Base-by-base conservation (phyloP, 495 filamentous ascomycete species). In the Sordaria brevicollis region DNA sequence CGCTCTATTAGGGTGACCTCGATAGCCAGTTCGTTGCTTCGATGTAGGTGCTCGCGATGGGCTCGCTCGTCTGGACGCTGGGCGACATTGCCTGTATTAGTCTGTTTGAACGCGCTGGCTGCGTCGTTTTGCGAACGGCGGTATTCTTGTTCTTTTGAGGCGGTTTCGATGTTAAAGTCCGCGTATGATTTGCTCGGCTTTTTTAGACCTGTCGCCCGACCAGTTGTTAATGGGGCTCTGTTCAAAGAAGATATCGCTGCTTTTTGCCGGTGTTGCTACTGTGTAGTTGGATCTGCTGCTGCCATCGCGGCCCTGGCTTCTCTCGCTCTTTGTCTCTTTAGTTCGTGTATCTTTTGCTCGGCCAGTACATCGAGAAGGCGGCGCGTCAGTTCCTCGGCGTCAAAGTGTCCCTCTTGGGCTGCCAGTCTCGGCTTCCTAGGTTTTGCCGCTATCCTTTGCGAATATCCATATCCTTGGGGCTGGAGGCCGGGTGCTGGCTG, bases 321-420 rank as follows among this genome's bases (percentile, higher is more conserved):
- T 13, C 65, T 49, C 6, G 68, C 65, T 35, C 70, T 41, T 17
- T 68, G 70, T 38, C 66, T 72, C 67, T 72, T 70, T 21, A 72
- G 70, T 1, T 67, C 71, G 10, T 73, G 70, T 1, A 79, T 78
- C 49, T 79, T 80, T 57, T 81, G 80, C 62, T 85, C 81, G 29
- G 80, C 82, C 36, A 83, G 76, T 6, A 83, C 79, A 11, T 81
- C 34, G 67, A 83, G 75, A 15, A 87, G 77, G 1, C 84, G 80
- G 11, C 79, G 76, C 29, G 79, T 78, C 36, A 87, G 75, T 38
- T 87, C 86, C 37, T 84, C 81, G 0, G 85, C 76, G 65, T 87
- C 84, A 65, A 87, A 82, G 19, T 83, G 77, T 35, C 82, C 80
- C 68, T 81, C 78, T 6, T 17, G 68, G 25, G 70, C 38, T 31